Base-by-base conservation (phyloP, 768 basidiomycete species). In the Suillus fuscotomentosus region DNA sequence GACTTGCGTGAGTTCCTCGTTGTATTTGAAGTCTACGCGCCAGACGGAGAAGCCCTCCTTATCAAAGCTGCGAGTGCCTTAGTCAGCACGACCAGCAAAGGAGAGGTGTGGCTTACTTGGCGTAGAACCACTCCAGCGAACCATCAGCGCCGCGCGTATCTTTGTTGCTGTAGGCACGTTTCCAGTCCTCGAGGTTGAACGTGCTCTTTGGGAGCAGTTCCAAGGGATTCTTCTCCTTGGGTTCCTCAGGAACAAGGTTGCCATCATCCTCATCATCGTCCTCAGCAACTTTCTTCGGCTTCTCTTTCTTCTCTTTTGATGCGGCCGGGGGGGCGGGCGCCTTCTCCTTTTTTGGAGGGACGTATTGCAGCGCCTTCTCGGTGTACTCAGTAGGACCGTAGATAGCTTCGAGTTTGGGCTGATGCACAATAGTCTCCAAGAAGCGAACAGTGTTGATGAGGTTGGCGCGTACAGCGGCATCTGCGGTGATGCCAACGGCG, bases 11-110 rank as follows among this genome's bases (percentile, higher is more conserved):
- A 98, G 88, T 78, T 97, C 96, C 24, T 88, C 83, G 80, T 92
- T 92, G 88, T 97, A 99, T 83, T 97, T 97, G 89, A 93, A 99
- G 82, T 94, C 92, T 62, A 95, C 88, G 63, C 92, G 86, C 92
- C 92, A 96, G 74, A 88, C 77, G 67, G 94, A 96, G 88, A 88
- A 97, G 34, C 96, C 95, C 66, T 88, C 87, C 69, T 85, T 80
- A 83, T 98, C 95, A 77, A 86, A 93, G 83, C 95, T 96, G 67
- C 17, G 34, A 13, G 6, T 1, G 36, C 7, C 24, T 24, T 50
- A 15, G 63, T 72, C 45, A 72, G 61, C 42, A 13, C 34, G 10
- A 38, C 50, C 13, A 17, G 3, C 1, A 27, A 56, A 48, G 39
- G 36, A 27, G 60, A 48, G 61, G 27, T 5, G 38, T 24, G 4